Evolutionary conservation across 306 rosid species (phyloP), one percentile per base, ranked within the genome.

Genomic region (Quercus glauca): DNA sequence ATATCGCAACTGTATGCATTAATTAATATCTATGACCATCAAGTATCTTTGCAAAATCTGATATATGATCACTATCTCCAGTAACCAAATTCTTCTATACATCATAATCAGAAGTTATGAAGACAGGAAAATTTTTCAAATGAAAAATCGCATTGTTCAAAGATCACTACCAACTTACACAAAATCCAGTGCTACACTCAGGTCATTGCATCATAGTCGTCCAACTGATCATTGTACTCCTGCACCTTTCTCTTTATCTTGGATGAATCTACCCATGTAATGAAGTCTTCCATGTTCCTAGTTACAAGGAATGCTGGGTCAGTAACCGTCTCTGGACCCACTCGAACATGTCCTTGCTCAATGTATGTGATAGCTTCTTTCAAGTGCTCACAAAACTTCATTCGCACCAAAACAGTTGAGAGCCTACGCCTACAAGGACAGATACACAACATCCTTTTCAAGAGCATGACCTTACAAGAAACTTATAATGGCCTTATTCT

Each of bases 241-340:
- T 86, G 80, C 69, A 93, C 89, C 90, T 88, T 93, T 75, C 94
- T 91, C 89, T 86, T 94, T 20, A 94, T 92, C 90, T 94, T 94
- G 14, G 98, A 94, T 20, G 98, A 84, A 83, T 92, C 97, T 57
- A 92, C 94, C 98, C 98, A 94, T 29, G 94, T 89, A 74, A 94
- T 75, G 60, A 92, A 92, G 85, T 94, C 98, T 86, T 94, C 98
- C 93, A 91, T 85, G 63, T 92, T 94, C 83, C 98, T 92, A 9
- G 98, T 94, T 14, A 94, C 97, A 43, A 87, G 92, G 75, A 83
- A 93, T 49, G 98, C 97, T 57, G 98, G 97, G 71, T 91, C 98
- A 28, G 97, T 89, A 53, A 94, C 83, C 1, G 97, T 89, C 69
- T 92, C 93, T 35, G 96, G 94, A 65, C 98, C 98, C 23, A 94